Base-by-base conservation (phyloP, 2,329 filamentous ascomycete genomes). In the Colletotrichum neosansevieriae region DNA sequence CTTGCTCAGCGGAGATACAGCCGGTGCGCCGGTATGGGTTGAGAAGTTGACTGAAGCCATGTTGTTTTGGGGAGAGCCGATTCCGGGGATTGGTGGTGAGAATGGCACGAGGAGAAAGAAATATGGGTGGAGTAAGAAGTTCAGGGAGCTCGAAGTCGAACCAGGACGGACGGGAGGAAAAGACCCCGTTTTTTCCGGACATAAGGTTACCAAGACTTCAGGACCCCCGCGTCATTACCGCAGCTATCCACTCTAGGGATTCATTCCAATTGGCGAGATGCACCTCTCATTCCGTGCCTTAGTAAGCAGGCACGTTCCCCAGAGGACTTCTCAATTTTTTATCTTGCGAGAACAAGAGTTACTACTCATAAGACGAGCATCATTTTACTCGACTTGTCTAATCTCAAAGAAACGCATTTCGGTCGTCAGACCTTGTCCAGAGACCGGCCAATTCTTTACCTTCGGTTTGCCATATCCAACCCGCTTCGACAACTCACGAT, bases 1-100 rank as follows among this genome's bases (percentile, higher is more conserved):
- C 24, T 49, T 69, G 51, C 32, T 63, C 40, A 47, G n/a, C 11
- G 42, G n/a, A 21, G 56, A 42, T n/a, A 47, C 34, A 47, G 12
- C 17, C 17, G 34, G 19, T 36, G 29, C 42, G 24, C 19, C 40
- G 6, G 34, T 9, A 29, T 34, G 40, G 5, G 49, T 17, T 40
- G 57, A n/a, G 11, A 36, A 12, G 12, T 60, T 51, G 17, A 47
- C 13, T 32, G 69, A 63, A 13, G 59, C 34, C 70, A 71, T 70
- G 19, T 6, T 44, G 47, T 40, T 10, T 42, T 15, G 21, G n/a
- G 32, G 36, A 19, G 6, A 49, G 13, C 9, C 13, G 6, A n/a
- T 3, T 6, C 19, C 15, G 12, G 32, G 40, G 47, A 11, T 42
- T 4, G 44, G 24, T 17, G 50, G 17, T 50, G 42, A 29, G 10